Percentiles rank a stretch among this genome's conserved stretches.
phyloP scores from a whole-genome alignment of 352 stramenopile genomes.

The Globisporangium echinulatum region DNA sequence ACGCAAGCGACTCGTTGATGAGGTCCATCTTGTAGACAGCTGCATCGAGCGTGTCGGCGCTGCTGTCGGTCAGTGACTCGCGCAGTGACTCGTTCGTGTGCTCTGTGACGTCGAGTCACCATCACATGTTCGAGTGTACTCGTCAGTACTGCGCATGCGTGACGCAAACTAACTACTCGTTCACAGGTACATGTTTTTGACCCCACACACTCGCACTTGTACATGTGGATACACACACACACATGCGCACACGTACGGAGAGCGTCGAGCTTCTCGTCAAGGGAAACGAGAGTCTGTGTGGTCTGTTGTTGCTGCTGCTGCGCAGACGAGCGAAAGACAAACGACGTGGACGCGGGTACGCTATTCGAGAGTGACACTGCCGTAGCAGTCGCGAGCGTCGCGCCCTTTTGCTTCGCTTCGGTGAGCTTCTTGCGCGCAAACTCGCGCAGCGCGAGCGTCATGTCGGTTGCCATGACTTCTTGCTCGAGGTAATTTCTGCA shows the following conservation, averaged over 20 bases:
- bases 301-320: slow-evolving; percentile 4
- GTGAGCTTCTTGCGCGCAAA: slow-evolving; percentile 75
- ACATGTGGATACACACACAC: too few relatives aligned
- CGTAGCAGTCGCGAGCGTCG: slow-evolving; percentile 48
- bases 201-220: too few relatives aligned
- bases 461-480: slow-evolving; percentile 44
- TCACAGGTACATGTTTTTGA: neutral
- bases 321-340: slow-evolving; percentile 25
- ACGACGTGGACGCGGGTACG: slow-evolving; percentile 30
- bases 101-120: slow-evolving; percentile 18
- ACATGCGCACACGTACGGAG: slow-evolving; percentile 18
- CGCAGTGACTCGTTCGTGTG: slow-evolving; percentile 37
- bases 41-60: slow-evolving; percentile 30
- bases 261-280: slow-evolving; percentile 26
- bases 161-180: neutral
- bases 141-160: neutral
- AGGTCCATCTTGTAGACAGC: slow-evolving; percentile 69
- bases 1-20: slow-evolving; percentile 75
- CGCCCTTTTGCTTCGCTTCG: slow-evolving; percentile 55
- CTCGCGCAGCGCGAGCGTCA: slow-evolving; percentile 58
- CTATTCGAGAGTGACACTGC: slow-evolving; percentile 44
- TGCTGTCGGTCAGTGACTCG: slow-evolving; percentile 22
- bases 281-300: slow-evolving; percentile 16
- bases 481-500: neutral
- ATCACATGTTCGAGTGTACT: too few relatives aligned